phyloP scores from a whole-genome alignment of 2,329 filamentous ascomycete species.

The Aureobasidium vineae region DNA sequence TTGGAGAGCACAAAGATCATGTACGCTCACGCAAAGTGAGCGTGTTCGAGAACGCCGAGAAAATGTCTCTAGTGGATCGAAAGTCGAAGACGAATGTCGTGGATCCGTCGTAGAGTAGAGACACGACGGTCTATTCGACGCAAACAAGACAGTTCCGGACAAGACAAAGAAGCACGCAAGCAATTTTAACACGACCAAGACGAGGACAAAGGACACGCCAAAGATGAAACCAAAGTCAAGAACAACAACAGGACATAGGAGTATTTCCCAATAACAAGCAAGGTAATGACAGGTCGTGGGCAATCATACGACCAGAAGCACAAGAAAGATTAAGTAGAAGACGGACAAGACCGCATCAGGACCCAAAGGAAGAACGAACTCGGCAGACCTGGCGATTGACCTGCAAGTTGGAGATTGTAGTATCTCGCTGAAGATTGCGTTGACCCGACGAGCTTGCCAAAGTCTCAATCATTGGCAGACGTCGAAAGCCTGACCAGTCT shows the following conservation, averaged over 20 bases:
- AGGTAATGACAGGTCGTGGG: neutral
- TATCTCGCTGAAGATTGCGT: slow-evolving; percentile 15
- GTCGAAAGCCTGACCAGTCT: neutral
- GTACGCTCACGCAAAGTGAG: slow-evolving; percentile 4
- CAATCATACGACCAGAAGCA: neutral
- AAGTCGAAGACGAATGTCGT: neutral
- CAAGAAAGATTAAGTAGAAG: neutral
- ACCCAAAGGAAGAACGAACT: neutral
- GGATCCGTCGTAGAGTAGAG: neutral
- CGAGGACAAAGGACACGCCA: slow-evolving; percentile 20
- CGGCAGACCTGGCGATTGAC: neutral
- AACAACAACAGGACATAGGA: neutral
- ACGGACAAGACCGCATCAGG: too few species aligned
- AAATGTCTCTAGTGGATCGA: neutral
- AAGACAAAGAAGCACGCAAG: slow-evolving; percentile 16
- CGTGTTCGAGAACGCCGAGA: neutral
- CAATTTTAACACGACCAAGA: slow-evolving; percentile 11
- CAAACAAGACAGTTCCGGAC: slow-evolving; percentile 10
- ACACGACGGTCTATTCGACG: neutral
- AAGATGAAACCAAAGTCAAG: slow-evolving; percentile 9
- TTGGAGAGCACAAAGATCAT: neutral
- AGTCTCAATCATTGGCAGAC: neutral
- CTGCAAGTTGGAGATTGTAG: slow-evolving; percentile 12
- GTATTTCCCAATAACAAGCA: neutral
- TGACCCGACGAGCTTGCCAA: slow-evolving; percentile 3